Conservation (phyloP, 768 basidiomycete genomes). For the Lenzites betulinus region DNA sequence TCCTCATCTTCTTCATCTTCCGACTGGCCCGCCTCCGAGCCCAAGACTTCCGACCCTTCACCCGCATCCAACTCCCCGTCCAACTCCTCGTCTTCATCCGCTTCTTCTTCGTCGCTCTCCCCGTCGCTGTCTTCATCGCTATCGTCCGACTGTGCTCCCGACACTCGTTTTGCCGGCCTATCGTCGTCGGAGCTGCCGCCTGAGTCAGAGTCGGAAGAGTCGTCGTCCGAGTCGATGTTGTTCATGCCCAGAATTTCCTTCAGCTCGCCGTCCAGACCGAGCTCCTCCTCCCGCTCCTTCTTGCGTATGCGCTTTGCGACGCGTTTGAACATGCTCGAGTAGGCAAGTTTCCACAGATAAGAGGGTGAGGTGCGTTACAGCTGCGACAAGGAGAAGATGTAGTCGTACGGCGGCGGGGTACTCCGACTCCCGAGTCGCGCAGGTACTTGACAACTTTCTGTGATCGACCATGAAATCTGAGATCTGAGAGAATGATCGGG, state of each 20-base stretch:
- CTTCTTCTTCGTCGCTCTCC: too few relatives aligned
- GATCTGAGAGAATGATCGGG: slow-evolving; percentile 11
- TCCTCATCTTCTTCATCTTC: slow-evolving; percentile 24
- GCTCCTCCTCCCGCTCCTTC: slow-evolving; percentile 62
- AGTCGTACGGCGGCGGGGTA: background rate
- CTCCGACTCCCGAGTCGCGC: too few relatives aligned
- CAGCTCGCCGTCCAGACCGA: slow-evolving; percentile 64
- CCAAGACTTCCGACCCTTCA: too few relatives aligned
- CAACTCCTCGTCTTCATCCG: slow-evolving; percentile 28
- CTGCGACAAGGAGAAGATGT: background rate
- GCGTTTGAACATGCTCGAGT: slow-evolving; percentile 70
- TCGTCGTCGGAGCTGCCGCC: slow-evolving; percentile 23
- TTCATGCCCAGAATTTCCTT: slow-evolving; percentile 66
- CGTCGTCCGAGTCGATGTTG: slow-evolving; percentile 78
- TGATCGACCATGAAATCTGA: slow-evolving; percentile 4
- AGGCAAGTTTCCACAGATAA: background rate
- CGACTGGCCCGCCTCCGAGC: too few relatives aligned
- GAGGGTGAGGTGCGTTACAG: background rate
- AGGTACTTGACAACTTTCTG: background rate
- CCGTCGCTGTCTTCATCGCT: slow-evolving; percentile 24
- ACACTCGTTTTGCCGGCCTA: slow-evolving; percentile 16
- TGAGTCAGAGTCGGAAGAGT: slow-evolving; percentile 50
- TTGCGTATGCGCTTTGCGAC: slow-evolving; percentile 65
- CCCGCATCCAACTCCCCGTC: too few relatives aligned
- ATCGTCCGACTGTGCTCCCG: slow-evolving; percentile 6